These are phyloP conservation scores for Pestalotiopsis sp. DNA, from an alignment of 2,329 filamentous ascomycete species.

Conservation along the genomic window DNA sequence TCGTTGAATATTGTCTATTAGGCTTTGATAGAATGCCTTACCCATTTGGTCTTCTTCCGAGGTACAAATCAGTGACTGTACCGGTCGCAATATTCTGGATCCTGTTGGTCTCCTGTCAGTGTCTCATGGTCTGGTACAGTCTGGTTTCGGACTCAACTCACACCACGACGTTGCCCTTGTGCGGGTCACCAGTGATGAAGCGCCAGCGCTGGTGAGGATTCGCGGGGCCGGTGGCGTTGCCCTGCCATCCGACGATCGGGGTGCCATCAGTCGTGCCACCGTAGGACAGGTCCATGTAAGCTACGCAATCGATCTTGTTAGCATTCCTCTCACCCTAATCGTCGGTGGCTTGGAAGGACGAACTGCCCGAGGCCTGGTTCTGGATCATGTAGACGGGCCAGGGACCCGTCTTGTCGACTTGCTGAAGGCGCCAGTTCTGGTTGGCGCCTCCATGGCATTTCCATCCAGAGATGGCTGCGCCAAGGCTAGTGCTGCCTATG, in stretches of 20 bases:
- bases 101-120: not conserved
- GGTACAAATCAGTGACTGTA: not conserved
- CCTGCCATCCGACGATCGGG: not conserved
- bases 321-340: not conserved
- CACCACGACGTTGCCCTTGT: not conserved
- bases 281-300: not conserved
- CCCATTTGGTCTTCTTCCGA: not conserved
- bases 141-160: not conserved
- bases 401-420: not conserved
- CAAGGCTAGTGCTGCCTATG: not conserved
- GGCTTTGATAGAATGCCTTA: not conserved
- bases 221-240: not conserved
- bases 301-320: not conserved
- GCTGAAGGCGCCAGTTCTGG: not conserved
- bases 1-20: not conserved
- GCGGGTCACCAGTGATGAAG: not conserved
- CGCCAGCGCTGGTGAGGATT: not conserved
- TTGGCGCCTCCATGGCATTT: not conserved
- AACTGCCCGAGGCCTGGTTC: not conserved
- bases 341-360: not conserved
- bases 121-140: too few relatives aligned
- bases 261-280: not conserved
- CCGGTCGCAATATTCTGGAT: not conserved
- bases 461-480: not conserved
- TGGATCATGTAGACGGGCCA: conserved; percentile 3